Conservation (phyloP, 768 basidiomycete species). For the Lentinus brumalis region DNA sequence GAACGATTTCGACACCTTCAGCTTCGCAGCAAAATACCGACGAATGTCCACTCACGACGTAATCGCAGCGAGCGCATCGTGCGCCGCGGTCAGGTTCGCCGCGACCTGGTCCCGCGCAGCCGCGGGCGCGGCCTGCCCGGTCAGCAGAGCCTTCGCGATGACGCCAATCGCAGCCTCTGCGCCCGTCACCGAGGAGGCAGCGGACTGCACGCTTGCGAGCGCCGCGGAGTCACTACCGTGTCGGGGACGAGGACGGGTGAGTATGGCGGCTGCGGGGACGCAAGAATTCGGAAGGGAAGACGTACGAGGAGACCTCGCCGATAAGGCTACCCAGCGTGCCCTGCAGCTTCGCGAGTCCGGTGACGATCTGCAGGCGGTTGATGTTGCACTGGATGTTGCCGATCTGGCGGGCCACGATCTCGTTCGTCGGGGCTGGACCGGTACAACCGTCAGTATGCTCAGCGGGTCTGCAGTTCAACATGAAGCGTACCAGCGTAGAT, state of each 20-base stretch:
- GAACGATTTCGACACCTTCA: background rate
- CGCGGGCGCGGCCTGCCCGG: slow-evolving; percentile 26
- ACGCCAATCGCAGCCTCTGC: slow-evolving; percentile 22
- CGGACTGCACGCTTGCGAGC: slow-evolving; percentile 2
- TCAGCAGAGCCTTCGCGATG: slow-evolving; percentile 27
- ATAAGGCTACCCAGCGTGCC: slow-evolving; percentile 24
- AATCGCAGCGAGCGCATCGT: slow-evolving; percentile 6
- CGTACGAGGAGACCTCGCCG: slow-evolving; percentile 17
- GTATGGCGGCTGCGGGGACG: background rate
- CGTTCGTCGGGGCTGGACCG: slow-evolving; percentile 3
- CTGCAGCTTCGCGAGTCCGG: slow-evolving; percentile 24
- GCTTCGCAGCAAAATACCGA: background rate
- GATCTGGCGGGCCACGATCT: slow-evolving; percentile 28
- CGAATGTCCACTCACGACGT: slow-evolving; percentile 7
- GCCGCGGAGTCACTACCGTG: slow-evolving; percentile 8
- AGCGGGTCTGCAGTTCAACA: too few relatives aligned
- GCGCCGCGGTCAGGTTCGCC: slow-evolving; percentile 20
- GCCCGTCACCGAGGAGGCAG: slow-evolving; percentile 6
- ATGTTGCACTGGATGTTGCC: slow-evolving; percentile 37
- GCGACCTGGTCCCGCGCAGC: slow-evolving; percentile 25
- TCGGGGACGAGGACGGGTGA: too few relatives aligned
- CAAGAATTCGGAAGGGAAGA: background rate
- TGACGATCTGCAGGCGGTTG: slow-evolving; percentile 34
- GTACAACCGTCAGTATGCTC: too few relatives aligned
- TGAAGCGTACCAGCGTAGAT: slow-evolving; percentile 12